Evolutionary conservation across 441 rosid genomes (phyloP), one percentile per base, ranked within the genome.

Genomic region (Manihot esculenta): DNA sequence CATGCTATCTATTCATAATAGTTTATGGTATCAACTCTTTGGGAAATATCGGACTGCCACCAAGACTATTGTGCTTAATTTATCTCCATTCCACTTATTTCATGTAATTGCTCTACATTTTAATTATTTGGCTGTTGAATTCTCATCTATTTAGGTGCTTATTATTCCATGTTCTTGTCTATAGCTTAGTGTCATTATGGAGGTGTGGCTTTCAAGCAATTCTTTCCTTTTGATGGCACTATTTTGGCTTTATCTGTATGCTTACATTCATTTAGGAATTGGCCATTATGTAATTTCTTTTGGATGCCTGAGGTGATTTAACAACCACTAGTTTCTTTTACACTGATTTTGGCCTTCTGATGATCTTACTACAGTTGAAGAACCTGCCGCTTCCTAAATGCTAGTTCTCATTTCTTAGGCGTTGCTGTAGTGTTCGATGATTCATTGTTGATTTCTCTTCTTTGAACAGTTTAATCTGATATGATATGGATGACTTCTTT

Each of bases 401-500:
- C 51, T 13, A 49, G 33, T 21, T 35, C 48, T 33, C 33, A 14
- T 21, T 67, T 67, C 49, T 5, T 8, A 44, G 47, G 50, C 38
- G 13, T 59, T 55, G 38, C 44, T 61, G 6, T 70, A 33, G 18
- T 56, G 58, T 69, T 27, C 30, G 1, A 9, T 20, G 14, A 44
- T 11, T 61, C 51, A 33, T 23, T 62, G 5, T 51, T 51, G 20
- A 24, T 51, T 17, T 41, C 15, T 12, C 57, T 70, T 24, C 18
- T 38, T 30, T 57, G 49, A 20, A 49, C 18, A 5, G 42, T 57
- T 62, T 33, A 50, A 24, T 33, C 49, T 47, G 61, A 33, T 51
- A 30, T 2, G 35, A 30, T 73, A 20, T 42, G 27, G 60, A 53
- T 63, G 47, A 53, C 71, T 67, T 26, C 64, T 76, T 65, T 59